Conservation (phyloP, 2,329 filamentous ascomycete species). For the Chrysoporthe austroafricana region DNA sequence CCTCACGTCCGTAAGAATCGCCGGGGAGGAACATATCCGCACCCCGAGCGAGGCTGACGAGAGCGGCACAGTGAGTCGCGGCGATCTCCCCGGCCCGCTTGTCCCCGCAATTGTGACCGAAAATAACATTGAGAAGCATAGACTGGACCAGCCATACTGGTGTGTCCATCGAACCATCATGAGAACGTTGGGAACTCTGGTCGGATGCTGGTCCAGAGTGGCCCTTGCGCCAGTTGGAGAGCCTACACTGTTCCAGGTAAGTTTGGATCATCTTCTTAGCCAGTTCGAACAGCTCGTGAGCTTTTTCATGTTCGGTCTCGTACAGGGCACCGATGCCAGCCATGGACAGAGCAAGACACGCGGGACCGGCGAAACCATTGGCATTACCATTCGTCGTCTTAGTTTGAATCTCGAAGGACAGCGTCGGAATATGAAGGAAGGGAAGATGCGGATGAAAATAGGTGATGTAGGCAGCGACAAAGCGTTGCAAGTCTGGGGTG, state of each 20-base stretch:
- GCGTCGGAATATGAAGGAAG: conserved; percentile 89
- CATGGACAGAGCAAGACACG: conserved; percentile 86
- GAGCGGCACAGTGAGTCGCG: conserved; percentile 85
- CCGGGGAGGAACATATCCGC: conserved; percentile 68
- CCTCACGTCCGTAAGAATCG: conserved; percentile 49
- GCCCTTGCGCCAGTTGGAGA: conserved; percentile 75
- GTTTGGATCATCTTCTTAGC: conserved; percentile 94
- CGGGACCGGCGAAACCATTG: conserved; percentile 73
- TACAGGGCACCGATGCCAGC: conserved; percentile 76
- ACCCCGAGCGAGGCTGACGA: conserved; percentile 88
- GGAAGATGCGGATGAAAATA: conserved; percentile 94
- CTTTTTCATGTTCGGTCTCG: conserved; percentile 79
- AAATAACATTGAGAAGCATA: conserved; percentile 95
- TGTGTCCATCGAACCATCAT: conserved; percentile 70
- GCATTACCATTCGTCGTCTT: conserved; percentile 65
- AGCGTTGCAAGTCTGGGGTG: conserved; percentile 85
- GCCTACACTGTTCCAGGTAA: conserved; percentile 88
- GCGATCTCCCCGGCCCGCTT: conserved; percentile 90
- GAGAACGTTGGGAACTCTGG: conserved; percentile 44
- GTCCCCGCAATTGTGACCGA: conserved; percentile 92
- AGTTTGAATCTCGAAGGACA: conserved; percentile 83
- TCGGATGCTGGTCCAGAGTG: conserved; percentile 52
- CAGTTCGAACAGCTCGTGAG: conserved; percentile 86
- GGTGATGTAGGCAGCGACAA: conserved; percentile 85
- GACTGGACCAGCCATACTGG: conserved; percentile 95